Evolutionary conservation across 163 green algal genomes (phyloP).

Genomic region (Prototheca stagnorum): DNA sequence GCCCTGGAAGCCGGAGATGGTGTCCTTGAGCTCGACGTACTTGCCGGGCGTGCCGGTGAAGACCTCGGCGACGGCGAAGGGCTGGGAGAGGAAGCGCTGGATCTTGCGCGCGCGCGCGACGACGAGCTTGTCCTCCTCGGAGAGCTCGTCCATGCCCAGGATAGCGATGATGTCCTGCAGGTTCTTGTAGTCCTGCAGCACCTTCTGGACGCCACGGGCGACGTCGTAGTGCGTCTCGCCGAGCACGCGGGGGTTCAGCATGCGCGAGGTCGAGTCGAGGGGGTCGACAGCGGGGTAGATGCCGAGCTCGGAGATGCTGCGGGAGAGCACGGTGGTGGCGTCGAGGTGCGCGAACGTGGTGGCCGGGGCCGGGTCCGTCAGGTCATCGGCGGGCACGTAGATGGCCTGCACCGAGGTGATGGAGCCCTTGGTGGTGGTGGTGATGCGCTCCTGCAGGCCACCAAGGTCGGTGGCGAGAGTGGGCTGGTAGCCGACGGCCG

Average conservation of each 20-base stretch:
- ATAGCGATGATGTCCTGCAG: conserved; percentile 99
- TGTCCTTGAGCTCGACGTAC: conserved; percentile 93
- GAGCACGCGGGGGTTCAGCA: conserved; percentile 90
- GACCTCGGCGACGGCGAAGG: conserved; percentile 76
- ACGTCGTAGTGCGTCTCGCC: conserved; percentile 90
- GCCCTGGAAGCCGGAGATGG: conserved; percentile 87
- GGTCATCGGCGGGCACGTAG: conserved; percentile 98
- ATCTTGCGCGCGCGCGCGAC: conserved; percentile 96
- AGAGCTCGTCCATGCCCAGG: conserved; percentile 99
- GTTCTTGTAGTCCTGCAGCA: conserved; percentile 99
- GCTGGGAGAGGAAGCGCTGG: conserved; percentile 96
- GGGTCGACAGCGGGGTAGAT: conserved; percentile 99
- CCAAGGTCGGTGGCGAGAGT: conserved; percentile 97
- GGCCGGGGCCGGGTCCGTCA: conserved; percentile 95
- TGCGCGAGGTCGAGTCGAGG: conserved; percentile 95
- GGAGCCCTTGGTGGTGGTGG: conserved; percentile 96
- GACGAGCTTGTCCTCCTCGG: conserved; percentile 97
- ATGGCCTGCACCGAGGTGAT: conserved; percentile 99
- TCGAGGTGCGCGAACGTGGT: conserved; percentile 99
- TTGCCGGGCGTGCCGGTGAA: conserved; percentile 52
- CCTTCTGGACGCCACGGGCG: conserved; percentile 91
- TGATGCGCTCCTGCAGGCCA: conserved; percentile 97
- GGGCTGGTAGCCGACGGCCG: conserved; percentile 97
- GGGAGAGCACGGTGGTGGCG: conserved; percentile 96
- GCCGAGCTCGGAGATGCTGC: conserved; percentile 93